Evolutionary conservation across 2,329 filamentous ascomycete species (phyloP).

Genomic region (Cordyceps cicadae): DNA sequence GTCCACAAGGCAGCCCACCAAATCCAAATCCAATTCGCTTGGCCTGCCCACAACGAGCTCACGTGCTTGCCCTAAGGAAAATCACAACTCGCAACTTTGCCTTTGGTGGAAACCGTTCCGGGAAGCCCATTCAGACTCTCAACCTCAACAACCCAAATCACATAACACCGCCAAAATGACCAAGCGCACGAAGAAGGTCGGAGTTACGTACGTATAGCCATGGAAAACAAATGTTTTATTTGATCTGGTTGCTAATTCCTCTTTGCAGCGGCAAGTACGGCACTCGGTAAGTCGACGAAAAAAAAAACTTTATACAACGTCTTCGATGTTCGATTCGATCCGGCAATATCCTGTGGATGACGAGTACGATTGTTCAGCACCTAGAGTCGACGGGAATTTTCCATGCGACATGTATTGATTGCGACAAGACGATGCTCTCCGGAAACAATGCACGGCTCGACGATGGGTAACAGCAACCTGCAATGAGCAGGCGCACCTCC

Average conservation of each 20-base stretch:
- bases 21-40: constrained; percentile 5
- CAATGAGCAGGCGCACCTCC: not conserved
- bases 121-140: constrained; percentile 22
- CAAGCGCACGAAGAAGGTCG: constrained; percentile 95
- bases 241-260: constrained; percentile 19
- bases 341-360: not conserved
- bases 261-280: constrained; percentile 71
- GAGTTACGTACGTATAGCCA: constrained; percentile 59
- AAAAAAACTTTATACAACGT: not conserved
- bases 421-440: not conserved
- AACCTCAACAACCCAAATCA: constrained; percentile 25
- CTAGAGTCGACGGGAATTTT: no score
- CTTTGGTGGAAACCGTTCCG: constrained; percentile 24
- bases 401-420: not conserved
- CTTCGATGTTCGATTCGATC: constrained; percentile 11
- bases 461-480: no score
- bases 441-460: not conserved
- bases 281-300: constrained; percentile 62
- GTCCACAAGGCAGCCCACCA: not conserved
- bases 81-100: constrained; percentile 26
- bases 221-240: not conserved
- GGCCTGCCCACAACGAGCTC: constrained; percentile 18
- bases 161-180: constrained; percentile 64
- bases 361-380: not conserved
- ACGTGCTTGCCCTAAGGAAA: constrained; percentile 37